Percentiles rank a stretch among this genome's conserved stretches.
Evolutionary conservation across 176 grass and related monocot species (phyloP).

Genomic region (Oryza nivara): DNA sequence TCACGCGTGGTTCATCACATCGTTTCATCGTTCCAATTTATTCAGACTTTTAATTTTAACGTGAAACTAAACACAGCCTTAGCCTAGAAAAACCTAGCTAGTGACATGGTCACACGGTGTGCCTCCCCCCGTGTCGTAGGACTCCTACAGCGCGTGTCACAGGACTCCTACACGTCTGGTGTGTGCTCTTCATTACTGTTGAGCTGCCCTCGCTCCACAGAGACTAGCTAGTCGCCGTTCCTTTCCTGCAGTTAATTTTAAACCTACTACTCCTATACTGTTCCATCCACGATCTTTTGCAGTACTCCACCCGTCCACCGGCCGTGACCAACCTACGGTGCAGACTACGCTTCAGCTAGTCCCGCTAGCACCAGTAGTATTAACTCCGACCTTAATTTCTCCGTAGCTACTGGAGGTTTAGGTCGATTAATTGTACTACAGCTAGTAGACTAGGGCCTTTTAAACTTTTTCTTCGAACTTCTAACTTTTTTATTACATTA

Average conservation of each 20-base stretch:
- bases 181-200: background rate
- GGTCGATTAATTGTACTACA: too few relatives aligned
- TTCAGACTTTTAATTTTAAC: too few relatives aligned
- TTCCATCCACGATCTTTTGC: background rate
- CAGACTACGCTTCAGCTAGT: background rate
- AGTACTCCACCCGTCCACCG: background rate
- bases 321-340: background rate
- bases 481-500: too few relatives aligned
- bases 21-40: too few relatives aligned
- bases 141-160: background rate
- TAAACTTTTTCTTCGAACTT: too few relatives aligned
- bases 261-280: background rate
- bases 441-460: too few relatives aligned
- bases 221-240: background rate
- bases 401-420: background rate
- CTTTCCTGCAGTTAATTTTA: slow-evolving; percentile 19
- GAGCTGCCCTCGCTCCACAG: background rate
- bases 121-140: background rate
- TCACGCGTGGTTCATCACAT: too few relatives aligned
- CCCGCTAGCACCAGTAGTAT: background rate
- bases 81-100: too few relatives aligned
- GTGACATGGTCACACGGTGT: background rate
- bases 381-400: background rate
- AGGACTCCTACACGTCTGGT: background rate
- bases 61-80: too few relatives aligned